Percentiles rank a stretch among this genome's conserved stretches.
These are phyloP conservation scores for Chaetomium strumarium DNA, from an alignment of 2,329 filamentous ascomycete species.

Conservation along the genomic window DNA sequence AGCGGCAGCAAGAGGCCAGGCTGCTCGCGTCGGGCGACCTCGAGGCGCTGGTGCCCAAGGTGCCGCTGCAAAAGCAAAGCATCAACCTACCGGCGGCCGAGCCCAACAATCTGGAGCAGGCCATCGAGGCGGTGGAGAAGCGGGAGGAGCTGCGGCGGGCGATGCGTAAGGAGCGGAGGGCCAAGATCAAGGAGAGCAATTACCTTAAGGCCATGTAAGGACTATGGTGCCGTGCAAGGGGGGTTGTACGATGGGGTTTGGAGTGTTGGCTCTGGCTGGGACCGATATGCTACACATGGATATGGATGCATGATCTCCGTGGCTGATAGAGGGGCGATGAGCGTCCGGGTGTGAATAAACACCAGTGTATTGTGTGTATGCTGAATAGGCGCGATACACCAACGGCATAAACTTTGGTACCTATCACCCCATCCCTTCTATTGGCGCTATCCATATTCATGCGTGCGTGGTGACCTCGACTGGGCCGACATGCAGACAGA, in stretches of 20 bases:
- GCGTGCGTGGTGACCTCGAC: too few species aligned
- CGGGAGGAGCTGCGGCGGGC: constrained; percentile 61
- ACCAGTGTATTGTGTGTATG: constrained; percentile 20
- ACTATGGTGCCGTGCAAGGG: not conserved
- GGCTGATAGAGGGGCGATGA: not conserved
- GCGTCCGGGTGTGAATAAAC: constrained; percentile 11
- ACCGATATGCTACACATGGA: too few species aligned
- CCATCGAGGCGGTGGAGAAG: constrained; percentile 43
- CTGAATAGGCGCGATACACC: constrained; percentile 3
- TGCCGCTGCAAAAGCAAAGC: constrained; percentile 71
- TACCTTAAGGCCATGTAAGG: constrained; percentile 74
- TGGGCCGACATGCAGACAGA: too few species aligned
- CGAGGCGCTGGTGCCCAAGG: constrained; percentile 58
- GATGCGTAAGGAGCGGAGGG: constrained; percentile 69
- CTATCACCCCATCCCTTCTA: too few species aligned
- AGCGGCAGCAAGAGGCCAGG: constrained; percentile 50
- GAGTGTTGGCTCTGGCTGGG: not conserved
- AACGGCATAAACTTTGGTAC: constrained; percentile 1
- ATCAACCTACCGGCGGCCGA: constrained; percentile 60
- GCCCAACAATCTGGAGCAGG: constrained; percentile 39
- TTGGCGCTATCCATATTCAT: too few species aligned
- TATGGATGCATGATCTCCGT: too few species aligned
- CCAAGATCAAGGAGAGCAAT: constrained; percentile 76
- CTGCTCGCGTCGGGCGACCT: constrained; percentile 61
- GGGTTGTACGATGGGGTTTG: not conserved